phyloP scores from a whole-genome alignment of 169 alveolate species.

The Plasmodium billcollinsi region DNA sequence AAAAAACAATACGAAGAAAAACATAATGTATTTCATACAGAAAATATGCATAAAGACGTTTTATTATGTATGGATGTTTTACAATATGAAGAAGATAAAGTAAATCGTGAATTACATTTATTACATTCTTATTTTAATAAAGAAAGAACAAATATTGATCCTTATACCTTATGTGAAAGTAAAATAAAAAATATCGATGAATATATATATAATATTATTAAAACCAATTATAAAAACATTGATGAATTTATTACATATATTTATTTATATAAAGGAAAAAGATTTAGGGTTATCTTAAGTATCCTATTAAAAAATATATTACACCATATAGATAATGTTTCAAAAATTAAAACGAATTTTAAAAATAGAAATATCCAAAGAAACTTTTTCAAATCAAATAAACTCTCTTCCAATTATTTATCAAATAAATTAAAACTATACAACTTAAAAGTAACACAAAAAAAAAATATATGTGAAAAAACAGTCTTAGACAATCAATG shows the following conservation, averaged over 20 bases:
- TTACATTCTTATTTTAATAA: conserved; percentile 39
- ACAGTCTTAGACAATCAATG: conserved; percentile 37
- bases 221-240: conserved; percentile 67
- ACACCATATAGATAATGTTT: conserved; percentile 34
- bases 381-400: conserved; percentile 24
- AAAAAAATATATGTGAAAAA: conserved; percentile 28
- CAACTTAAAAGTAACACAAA: not conserved
- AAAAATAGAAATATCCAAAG: conserved; percentile 33
- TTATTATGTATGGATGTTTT: conserved; percentile 60
- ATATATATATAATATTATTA: conserved; percentile 61
- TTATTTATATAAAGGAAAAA: conserved; percentile 55
- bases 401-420: not conserved
- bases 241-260: conserved; percentile 72
- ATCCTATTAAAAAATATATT: conserved; percentile 39
- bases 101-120: conserved; percentile 33
- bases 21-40: conserved; percentile 8
- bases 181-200: conserved; percentile 70
- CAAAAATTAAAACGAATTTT: conserved; percentile 25
- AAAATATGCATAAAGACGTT: conserved; percentile 27
- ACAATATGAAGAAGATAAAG: conserved; percentile 36
- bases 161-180: conserved; percentile 56
- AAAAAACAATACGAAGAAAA: not conserved
- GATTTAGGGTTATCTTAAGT: conserved; percentile 61
- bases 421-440: conserved; percentile 1
- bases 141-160: conserved; percentile 41